phyloP scores from a whole-genome alignment of 805 yeast genomes.

The Teunomyces kruisii region DNA sequence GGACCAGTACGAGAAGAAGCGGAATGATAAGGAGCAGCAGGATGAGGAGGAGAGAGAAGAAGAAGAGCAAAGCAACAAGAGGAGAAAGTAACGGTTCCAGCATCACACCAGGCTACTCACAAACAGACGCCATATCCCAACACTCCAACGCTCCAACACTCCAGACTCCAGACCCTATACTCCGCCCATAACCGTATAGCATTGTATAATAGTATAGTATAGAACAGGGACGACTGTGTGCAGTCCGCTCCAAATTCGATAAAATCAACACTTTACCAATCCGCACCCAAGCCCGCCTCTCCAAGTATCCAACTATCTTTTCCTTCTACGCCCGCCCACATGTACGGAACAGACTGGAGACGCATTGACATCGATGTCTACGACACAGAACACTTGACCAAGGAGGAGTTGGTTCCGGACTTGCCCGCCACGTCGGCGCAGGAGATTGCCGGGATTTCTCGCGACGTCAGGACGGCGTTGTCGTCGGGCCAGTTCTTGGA shows the following conservation, averaged over 20 bases:
- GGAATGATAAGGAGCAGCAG: constrained; percentile 2
- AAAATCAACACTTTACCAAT: too few species aligned
- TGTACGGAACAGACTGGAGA: constrained; percentile 64
- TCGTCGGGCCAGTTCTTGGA: constrained; percentile 70
- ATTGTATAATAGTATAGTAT: neutral
- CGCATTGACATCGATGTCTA: constrained; percentile 90
- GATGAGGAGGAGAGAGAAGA: constrained; percentile 3
- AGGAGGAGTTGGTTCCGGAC: constrained; percentile 61
- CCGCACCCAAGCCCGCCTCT: too few species aligned
- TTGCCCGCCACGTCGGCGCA: constrained; percentile 41
- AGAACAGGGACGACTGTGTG: too few species aligned
- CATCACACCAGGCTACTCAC: too few species aligned
- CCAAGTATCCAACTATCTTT: neutral
- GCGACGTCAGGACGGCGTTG: constrained; percentile 59
- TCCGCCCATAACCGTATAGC: neutral
- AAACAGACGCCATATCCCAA: too few species aligned
- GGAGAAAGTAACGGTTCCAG: constrained; percentile 1
- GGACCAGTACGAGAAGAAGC: constrained; percentile 30
- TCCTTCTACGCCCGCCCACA: neutral
- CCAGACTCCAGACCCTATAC: too few species aligned
- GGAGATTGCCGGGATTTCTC: constrained; percentile 55
- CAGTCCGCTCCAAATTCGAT: too few species aligned
- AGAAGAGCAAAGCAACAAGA: constrained; percentile 2
- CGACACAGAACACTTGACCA: constrained; percentile 76
- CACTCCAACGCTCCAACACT: too few species aligned